These are phyloP conservation scores for Pyrenophora seminiperda DNA, from an alignment of 2,329 filamentous ascomycete genomes.

Conservation along the genomic window DNA sequence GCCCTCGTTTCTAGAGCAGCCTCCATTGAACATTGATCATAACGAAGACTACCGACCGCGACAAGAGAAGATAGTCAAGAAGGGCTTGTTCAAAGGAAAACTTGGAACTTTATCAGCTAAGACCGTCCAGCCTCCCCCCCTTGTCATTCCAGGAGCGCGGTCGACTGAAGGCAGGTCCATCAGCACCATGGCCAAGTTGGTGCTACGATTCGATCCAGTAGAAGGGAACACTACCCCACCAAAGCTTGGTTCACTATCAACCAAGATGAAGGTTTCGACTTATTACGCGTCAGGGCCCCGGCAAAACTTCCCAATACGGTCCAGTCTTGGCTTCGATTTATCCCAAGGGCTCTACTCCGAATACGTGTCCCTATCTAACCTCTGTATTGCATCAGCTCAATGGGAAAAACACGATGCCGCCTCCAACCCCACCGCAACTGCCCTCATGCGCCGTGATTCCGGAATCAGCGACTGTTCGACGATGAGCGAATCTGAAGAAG, in stretches of 20 bases:
- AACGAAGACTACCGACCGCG: conserved; percentile 59
- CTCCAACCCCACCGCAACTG: conserved; percentile 37
- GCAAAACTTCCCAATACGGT: conserved; percentile 55
- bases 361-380: conserved; percentile 58
- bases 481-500: conserved; percentile 16
- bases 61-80: conserved; percentile 64
- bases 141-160: conserved; percentile 55
- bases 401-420: conserved; percentile 58
- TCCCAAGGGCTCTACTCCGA: conserved; percentile 61
- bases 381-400: conserved; percentile 61
- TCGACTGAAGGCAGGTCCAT: conserved; percentile 49
- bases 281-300: conserved; percentile 61
- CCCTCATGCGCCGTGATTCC: conserved; percentile 49
- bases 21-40: conserved; percentile 60
- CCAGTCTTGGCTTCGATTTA: conserved; percentile 51
- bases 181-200: conserved; percentile 61
- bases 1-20: conserved; percentile 63
- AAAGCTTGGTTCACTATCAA: conserved; percentile 57
- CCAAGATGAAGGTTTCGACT: conserved; percentile 63
- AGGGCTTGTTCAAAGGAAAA: conserved; percentile 64
- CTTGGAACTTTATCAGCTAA: conserved; percentile 63
- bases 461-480: conserved; percentile 46
- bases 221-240: conserved; percentile 58
- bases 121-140: conserved; percentile 62
- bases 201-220: conserved; percentile 65